A percentile compares a stretch with the other conserved stretches of the same genome.
phyloP scores from a whole-genome alignment of 768 basidiomycete species.

The Candolleomyces aberdarensis region DNA sequence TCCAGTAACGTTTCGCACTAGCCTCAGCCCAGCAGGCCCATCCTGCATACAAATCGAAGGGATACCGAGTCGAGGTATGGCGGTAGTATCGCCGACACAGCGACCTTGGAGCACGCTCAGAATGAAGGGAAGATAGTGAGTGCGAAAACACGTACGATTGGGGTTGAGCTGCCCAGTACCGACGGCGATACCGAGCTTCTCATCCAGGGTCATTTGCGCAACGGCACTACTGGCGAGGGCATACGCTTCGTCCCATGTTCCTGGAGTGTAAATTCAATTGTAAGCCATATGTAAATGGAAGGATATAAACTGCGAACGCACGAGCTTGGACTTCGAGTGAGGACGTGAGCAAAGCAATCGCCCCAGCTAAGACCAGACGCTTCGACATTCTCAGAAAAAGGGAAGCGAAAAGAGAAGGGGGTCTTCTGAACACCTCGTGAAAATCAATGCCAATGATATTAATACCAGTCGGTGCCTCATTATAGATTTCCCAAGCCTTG shows the following conservation, averaged over 20 bases:
- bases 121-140: background rate
- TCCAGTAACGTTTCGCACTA: constrained; percentile 42
- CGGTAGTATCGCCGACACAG: constrained; percentile 45
- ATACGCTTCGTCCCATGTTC: constrained; percentile 44
- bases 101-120: constrained; percentile 27
- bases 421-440: background rate
- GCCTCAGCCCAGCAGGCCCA: constrained; percentile 44
- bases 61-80: constrained; percentile 37
- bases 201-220: constrained; percentile 39
- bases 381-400: background rate
- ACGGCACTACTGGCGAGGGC: constrained; percentile 33
- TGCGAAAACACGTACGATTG: constrained; percentile 22
- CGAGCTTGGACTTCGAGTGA: background rate
- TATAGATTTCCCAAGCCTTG: too few relatives aligned
- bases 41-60: constrained; percentile 48
- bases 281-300: background rate
- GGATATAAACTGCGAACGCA: background rate
- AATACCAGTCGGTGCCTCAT: background rate
- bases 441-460: background rate
- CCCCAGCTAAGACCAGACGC: background rate
- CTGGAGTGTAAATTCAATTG: constrained; percentile 17
- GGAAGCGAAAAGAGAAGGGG: background rate
- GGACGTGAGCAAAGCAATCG: background rate
- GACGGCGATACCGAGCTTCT: constrained; percentile 44
- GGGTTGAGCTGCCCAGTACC: constrained; percentile 44